Evolutionary conservation across 83 land plant species (phyloP), one percentile per base, ranked within the genome.

Genomic region (Isoetes engelmannii): DNA sequence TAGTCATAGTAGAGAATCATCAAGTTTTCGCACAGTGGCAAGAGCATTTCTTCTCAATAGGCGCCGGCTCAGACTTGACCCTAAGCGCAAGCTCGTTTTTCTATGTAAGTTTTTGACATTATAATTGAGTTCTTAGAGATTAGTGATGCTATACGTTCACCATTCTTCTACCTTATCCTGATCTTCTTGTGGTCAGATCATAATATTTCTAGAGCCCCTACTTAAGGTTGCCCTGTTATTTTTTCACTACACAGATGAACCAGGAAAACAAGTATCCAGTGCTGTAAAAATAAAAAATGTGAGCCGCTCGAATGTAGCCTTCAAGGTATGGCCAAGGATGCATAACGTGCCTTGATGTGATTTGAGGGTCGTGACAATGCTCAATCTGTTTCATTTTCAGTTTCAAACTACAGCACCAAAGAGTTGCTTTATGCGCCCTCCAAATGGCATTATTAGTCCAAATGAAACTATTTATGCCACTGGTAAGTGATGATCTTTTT

Each of bases 331-430:
- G 44, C 20, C 67, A 5, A 5, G 10, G 55, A 12, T 51, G 1
- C 55, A 17, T 15, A 51, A 12, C 55, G 3, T 51, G 15, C 1
- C 17, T 15, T 51, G 0, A 12, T 1, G 15, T 51, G 55, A 51
- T 51, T 51, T 51, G 1, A 12, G 13, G 15, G 15, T 3, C 17
- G 55, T 51, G 55, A 17, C 17, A 17, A 51, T 15, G 17, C 13
- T 51, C 55, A 12, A 17, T 51, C 15, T 12, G 13, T 18, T 3
- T 70, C 18, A 8, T 9, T 4, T 69, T 42, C 73, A 91, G 96
- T 91, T 88, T 75, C 96, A 91, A 82, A 91, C 96, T 2, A 91
- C 92, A 53, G 96, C 96, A 18, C 96, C 96, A 19, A 91, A 91
- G 75, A 91, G 96, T 71, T 91, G 96, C 75, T 91, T 84, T 63